Evolutionary conservation across 2,329 filamentous ascomycete genomes (phyloP).

Genomic region (Penicillium sp.): DNA sequence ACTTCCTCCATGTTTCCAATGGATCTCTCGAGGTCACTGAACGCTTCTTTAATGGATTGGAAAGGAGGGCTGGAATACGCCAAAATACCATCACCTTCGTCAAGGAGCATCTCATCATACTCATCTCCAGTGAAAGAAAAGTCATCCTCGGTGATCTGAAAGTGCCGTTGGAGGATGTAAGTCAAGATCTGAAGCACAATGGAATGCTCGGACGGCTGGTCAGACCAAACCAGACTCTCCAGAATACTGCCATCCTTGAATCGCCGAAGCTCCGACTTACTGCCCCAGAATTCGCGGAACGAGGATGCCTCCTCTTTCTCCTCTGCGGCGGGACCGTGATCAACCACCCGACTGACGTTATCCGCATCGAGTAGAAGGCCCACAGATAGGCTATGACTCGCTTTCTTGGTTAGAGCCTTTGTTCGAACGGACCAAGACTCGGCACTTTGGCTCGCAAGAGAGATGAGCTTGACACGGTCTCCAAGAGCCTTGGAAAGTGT

Average conservation of each 20-base stretch:
- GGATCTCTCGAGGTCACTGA: slow-evolving; percentile 71
- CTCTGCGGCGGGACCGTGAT: slow-evolving; percentile 84
- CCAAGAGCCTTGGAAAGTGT: slow-evolving; percentile 70
- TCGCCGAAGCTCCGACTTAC: slow-evolving; percentile 85
- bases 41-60: slow-evolving; percentile 67
- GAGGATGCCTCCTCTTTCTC: slow-evolving; percentile 76
- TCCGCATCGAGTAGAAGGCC: slow-evolving; percentile 71
- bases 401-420: slow-evolving; percentile 30
- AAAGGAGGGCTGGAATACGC: slow-evolving; percentile 57
- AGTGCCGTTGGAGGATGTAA: slow-evolving; percentile 69
- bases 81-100: slow-evolving; percentile 33
- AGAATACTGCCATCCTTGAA: slow-evolving; percentile 95
- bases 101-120: slow-evolving; percentile 42
- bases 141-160: slow-evolving; percentile 60
- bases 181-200: slow-evolving; percentile 78
- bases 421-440: slow-evolving; percentile 52
- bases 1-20: slow-evolving; percentile 77
- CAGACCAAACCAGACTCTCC: slow-evolving; percentile 85
- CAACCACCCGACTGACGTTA: slow-evolving; percentile 73
- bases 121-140: slow-evolving; percentile 54
- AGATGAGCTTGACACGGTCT: slow-evolving; percentile 70
- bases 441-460: slow-evolving; percentile 50
- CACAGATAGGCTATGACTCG: slow-evolving; percentile 52
- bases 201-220: slow-evolving; percentile 58
- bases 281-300: slow-evolving; percentile 93